A percentile compares a stretch with the other conserved stretches of the same genome.
These are phyloP conservation scores for Talaromyces rugulosus DNA, from an alignment of 2,329 filamentous ascomycete species.

Conservation along the genomic window DNA sequence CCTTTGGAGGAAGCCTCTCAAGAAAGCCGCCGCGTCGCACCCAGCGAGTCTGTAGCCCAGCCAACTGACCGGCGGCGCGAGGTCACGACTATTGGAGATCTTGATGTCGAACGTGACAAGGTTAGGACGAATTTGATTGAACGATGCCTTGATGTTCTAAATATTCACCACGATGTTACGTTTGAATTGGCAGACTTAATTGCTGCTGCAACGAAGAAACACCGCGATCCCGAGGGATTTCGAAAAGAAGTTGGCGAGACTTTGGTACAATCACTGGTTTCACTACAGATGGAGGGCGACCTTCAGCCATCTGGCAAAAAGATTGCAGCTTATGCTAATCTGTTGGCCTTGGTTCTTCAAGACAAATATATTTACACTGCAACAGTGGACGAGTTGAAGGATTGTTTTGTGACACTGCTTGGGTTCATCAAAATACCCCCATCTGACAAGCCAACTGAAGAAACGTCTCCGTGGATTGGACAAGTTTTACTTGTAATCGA, in stretches of 20 bases:
- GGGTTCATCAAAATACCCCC: conserved; percentile 66
- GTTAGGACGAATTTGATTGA: conserved; percentile 78
- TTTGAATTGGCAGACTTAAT: conserved; percentile 91
- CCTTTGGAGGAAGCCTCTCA: conserved; percentile 21
- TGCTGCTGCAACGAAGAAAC: conserved; percentile 63
- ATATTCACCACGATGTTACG: conserved; percentile 79
- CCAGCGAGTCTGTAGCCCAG: conserved; percentile 20
- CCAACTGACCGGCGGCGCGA: conserved; percentile 27
- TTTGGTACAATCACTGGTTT: conserved; percentile 76
- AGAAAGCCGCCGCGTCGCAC: conserved; percentile 16
- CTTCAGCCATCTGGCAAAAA: conserved; percentile 58
- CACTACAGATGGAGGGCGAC: conserved; percentile 56
- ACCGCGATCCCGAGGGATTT: conserved; percentile 52
- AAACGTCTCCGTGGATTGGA: conserved; percentile 87
- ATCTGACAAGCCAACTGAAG: conserved; percentile 63
- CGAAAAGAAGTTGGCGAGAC: conserved; percentile 76
- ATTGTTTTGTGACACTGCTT: conserved; percentile 71
- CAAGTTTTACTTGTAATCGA: conserved; percentile 88
- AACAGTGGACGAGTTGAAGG: conserved; percentile 69
- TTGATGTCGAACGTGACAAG: conserved; percentile 70
- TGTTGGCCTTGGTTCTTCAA: conserved; percentile 82
- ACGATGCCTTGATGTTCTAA: conserved; percentile 82
- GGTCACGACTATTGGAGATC: conserved; percentile 63
- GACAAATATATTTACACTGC: conserved; percentile 75
- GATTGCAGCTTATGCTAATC: conserved; percentile 85